Conservation (phyloP, 2,329 filamentous ascomycete species). For the Aspergillus sp. region DNA sequence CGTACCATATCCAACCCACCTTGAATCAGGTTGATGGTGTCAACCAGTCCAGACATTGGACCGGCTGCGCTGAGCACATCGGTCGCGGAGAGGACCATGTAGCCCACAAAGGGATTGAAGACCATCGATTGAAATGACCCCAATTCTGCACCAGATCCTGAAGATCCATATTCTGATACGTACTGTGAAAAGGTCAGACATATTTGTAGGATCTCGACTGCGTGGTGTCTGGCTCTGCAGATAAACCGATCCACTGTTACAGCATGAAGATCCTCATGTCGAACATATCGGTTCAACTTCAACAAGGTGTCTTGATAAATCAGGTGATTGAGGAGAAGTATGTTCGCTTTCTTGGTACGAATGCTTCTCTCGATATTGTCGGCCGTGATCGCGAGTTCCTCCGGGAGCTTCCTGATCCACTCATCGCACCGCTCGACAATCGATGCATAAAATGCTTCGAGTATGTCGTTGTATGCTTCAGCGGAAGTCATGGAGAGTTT, state of each 20-base stretch:
- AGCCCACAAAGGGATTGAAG: constrained; percentile 57
- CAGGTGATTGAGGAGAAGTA: constrained; percentile 59
- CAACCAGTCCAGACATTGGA: constrained; percentile 44
- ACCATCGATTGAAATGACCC: constrained; percentile 32
- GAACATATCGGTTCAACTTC: constrained; percentile 58
- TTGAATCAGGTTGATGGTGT: constrained; percentile 49
- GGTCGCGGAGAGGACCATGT: constrained; percentile 55
- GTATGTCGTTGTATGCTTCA: constrained; percentile 38
- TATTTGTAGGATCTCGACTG: constrained; percentile 47
- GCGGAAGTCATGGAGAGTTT: constrained; percentile 43
- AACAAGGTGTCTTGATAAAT: constrained; percentile 60
- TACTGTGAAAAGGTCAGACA: constrained; percentile 18
- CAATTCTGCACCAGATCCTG: constrained; percentile 13
- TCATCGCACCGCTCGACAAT: constrained; percentile 47
- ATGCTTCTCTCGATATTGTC: constrained; percentile 54
- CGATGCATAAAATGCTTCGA: constrained; percentile 48
- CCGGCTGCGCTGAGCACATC: constrained; percentile 61
- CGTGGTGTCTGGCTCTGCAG: constrained; percentile 46
- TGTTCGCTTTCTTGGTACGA: constrained; percentile 48
- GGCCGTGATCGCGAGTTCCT: constrained; percentile 47
- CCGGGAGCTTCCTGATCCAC: constrained; percentile 55
- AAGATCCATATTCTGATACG: constrained; percentile 16
- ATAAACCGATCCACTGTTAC: constrained; percentile 43
- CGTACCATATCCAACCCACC: constrained; percentile 50
- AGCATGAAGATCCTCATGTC: constrained; percentile 36